phyloP scores from a whole-genome alignment of 108 stramenopile genomes.

The Cyclotella kingstonii region DNA sequence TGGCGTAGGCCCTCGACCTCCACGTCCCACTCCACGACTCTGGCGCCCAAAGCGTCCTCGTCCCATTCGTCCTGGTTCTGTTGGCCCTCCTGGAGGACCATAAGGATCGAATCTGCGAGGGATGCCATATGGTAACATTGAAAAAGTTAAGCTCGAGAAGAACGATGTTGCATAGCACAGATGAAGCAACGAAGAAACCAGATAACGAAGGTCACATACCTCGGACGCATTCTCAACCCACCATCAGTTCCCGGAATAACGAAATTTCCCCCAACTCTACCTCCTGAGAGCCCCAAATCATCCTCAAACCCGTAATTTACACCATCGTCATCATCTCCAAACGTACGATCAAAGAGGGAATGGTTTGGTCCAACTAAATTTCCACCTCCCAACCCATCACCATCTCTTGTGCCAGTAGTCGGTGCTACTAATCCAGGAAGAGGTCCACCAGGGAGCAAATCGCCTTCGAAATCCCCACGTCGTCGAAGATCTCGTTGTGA shows the following conservation, averaged over 20 bases:
- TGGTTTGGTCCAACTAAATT: conserved; percentile 85
- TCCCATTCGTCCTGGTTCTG: conserved; percentile 38
- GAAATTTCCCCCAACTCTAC: conserved; percentile 17
- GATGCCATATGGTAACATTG: neutral
- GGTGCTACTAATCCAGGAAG: conserved; percentile 22
- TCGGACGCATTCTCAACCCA: conserved; percentile 70
- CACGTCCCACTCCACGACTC: conserved; percentile 21
- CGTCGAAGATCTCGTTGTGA: neutral
- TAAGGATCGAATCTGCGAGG: conserved; percentile 58
- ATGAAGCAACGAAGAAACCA: neutral
- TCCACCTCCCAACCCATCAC: conserved; percentile 42
- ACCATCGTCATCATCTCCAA: conserved; percentile 30
- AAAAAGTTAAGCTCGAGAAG: neutral
- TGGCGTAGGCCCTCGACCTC: conserved; percentile 10
- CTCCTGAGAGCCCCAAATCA: conserved; percentile 30
- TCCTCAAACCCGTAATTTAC: conserved; percentile 9
- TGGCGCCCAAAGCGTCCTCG: conserved; percentile 33
- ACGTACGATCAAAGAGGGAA: conserved; percentile 60
- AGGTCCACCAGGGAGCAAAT: conserved; percentile 65
- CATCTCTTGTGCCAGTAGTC: neutral
- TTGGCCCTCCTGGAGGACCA: conserved; percentile 64
- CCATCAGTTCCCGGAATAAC: conserved; percentile 33
- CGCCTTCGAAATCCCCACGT: conserved; percentile 68
- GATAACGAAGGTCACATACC: conserved; percentile 6
- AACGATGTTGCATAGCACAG: neutral